Evolutionary conservation across 768 basidiomycete species (phyloP), one percentile per base, ranked within the genome.

Genomic region (Tulasnella sp.): DNA sequence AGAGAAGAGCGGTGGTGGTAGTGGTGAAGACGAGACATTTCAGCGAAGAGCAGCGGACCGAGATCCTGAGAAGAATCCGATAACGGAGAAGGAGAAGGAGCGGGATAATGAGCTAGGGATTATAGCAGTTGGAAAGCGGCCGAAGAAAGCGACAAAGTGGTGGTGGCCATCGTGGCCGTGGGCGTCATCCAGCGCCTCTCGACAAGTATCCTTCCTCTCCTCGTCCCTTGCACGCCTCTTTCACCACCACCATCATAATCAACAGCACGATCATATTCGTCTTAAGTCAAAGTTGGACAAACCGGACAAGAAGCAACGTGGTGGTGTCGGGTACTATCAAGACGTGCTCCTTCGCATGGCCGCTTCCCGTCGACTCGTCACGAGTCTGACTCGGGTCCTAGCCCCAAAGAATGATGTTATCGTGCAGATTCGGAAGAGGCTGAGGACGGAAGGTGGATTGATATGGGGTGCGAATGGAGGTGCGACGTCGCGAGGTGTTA

Each of bases 341-440:
- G 70, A 71, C 8, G 83, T 83, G 52, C 71, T 94, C 44, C 76
- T 80, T 34, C 79, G 88, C 17, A 92, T 96, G 76, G 87, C 89
- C 1, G 78, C 81, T 60, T 82, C 84, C 57, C 76, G 90, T 63
- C 76, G 82, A 62, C 73, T 92, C 9, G 85, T 92, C 38, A 92
- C 88, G 1, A 84, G 85, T 2, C 70, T 94, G 31, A 78, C 80
- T 17, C 75, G 92, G 29, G 70, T 93, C 45, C 73, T 96, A 31
- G 84, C 81, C 0, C 77, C 84, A 21, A 96, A 96, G 70, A 81
- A 79, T 4, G 85, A 92, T 68, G 86, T 97, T 5, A 75, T 93
- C 30, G 77, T 83, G 2, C 82, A 87, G 64, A 74, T 93, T 57
- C 75, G 81, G 64, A 93, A 94, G 69, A 75, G 92, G 17, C 74